Evolutionary conservation across 2,329 filamentous ascomycete species (phyloP), one percentile per base, ranked within the genome.

Genomic region (Cladosporium sp.): DNA sequence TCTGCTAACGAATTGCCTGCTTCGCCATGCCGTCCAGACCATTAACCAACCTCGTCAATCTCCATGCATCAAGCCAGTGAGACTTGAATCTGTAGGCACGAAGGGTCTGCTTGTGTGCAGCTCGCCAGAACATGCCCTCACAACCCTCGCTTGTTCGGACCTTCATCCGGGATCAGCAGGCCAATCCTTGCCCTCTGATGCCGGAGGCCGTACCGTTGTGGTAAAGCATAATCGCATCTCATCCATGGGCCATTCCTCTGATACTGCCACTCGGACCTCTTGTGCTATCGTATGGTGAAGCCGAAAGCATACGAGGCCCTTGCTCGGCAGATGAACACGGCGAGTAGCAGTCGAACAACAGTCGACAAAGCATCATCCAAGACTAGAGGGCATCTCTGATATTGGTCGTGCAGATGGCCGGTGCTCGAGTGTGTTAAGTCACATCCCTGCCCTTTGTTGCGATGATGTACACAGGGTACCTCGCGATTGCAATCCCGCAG

Each of bases 231-330:
- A 22, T 27, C 39, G 22, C 18, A 41, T n/a, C 32, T 4, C n/a
- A 41, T 22, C 37, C 45, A 22, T 48, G 24, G 43, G 13, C 45
- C 13, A n/a, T n/a, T 17, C 45, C n/a, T 48, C 36, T 48, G 45
- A 48, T 48, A 41, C 45, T 24, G 38, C 44, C 32, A 48, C 45
- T 48, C 45, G 45, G 45, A 24, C 32, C 32, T 36, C 32, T 17
- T 34, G n/a, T 36, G 5, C 22, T 5, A 9, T 27, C 22, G 22
- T 27, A 27, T 9, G 9, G n/a, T n/a, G 22, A 27, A 27, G 4
- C 5, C 4, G 4, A 27, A n/a, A 36, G 13, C 32, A n/a, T 36
- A n/a, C 32, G 32, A n/a, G 8, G 32, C 32, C 15, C 13, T n/a
- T 36, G 13, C 15, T 47, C 45, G 45, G 45, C 45, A 48, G 18